phyloP scores from a whole-genome alignment of 164 flowering plant genomes.

The Vitis labrusca region DNA sequence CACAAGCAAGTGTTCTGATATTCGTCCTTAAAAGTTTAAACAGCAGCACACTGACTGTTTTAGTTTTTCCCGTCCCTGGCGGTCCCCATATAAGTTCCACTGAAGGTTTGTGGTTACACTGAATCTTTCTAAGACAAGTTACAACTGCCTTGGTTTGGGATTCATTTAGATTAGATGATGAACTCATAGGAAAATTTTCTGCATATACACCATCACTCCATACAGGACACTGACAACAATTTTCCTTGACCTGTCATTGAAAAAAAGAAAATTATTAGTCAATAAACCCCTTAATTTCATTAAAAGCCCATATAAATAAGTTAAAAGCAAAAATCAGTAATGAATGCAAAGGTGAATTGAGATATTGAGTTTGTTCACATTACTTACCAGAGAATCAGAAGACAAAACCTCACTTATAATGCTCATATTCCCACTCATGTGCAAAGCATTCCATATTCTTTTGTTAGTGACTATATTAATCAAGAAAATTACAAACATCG shows the following conservation, averaged over 20 bases:
- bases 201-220: neutral
- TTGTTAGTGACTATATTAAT: slow-evolving; percentile 44
- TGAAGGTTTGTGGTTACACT: slow-evolving; percentile 36
- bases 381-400: slow-evolving; percentile 36
- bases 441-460: slow-evolving; percentile 58
- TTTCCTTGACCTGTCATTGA: slow-evolving; percentile 35
- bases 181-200: slow-evolving; percentile 2
- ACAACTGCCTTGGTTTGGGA: slow-evolving; percentile 57
- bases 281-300: too few species aligned
- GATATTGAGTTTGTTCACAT: too few species aligned
- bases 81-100: slow-evolving; percentile 80
- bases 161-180: slow-evolving; percentile 36
- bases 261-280: neutral
- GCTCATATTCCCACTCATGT: slow-evolving; percentile 21
- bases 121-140: slow-evolving; percentile 23
- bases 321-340: too few species aligned
- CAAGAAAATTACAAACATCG: slow-evolving; percentile 47
- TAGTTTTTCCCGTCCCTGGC: slow-evolving; percentile 86
- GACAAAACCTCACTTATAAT: slow-evolving; percentile 34
- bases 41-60: slow-evolving; percentile 49
- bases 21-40: slow-evolving; percentile 33
- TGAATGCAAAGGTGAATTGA: too few species aligned
- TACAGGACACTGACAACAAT: slow-evolving; percentile 25
- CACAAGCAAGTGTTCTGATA: slow-evolving; percentile 52
- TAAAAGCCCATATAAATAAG: too few species aligned